These are phyloP conservation scores for Saturnispora silvae DNA, from an alignment of 805 yeast genomes.

Conservation along the genomic window DNA sequence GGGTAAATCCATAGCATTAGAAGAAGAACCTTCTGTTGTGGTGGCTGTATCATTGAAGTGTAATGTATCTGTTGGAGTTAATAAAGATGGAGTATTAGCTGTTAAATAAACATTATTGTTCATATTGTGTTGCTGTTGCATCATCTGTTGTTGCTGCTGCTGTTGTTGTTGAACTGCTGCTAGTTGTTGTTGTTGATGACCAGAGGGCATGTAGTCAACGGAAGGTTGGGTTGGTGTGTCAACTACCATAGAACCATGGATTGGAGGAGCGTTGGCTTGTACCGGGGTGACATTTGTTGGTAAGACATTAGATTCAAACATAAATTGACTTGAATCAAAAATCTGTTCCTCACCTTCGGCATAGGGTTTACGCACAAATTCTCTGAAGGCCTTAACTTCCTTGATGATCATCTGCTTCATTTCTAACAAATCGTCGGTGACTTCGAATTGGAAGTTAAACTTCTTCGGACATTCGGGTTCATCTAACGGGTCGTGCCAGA, in stretches of 20 bases:
- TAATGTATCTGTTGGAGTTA: slow-evolving; percentile 35
- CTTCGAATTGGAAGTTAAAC: slow-evolving; percentile 84
- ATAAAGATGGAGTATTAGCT: slow-evolving; percentile 17
- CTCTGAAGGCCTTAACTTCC: slow-evolving; percentile 71
- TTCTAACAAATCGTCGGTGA: slow-evolving; percentile 62
- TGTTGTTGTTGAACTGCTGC: slow-evolving; percentile 10
- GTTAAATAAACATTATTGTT: slow-evolving; percentile 3
- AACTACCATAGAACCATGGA: not conserved
- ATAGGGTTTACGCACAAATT: slow-evolving; percentile 46
- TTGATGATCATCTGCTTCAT: slow-evolving; percentile 71
- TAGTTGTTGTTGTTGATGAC: slow-evolving; percentile 11
- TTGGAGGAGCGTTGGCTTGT: not conserved
- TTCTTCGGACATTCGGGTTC: slow-evolving; percentile 75
- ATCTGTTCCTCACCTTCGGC: slow-evolving; percentile 12
- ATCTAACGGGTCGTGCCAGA: slow-evolving; percentile 91
- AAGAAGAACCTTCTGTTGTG: too few relatives aligned
- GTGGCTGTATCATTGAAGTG: slow-evolving; percentile 31
- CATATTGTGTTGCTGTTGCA: not conserved
- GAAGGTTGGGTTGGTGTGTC: slow-evolving; percentile 7
- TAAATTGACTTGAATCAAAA: slow-evolving; percentile 13
- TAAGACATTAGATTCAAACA: slow-evolving; percentile 8
- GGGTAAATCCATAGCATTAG: too few relatives aligned
- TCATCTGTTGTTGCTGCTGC: slow-evolving; percentile 14
- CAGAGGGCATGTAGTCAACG: slow-evolving; percentile 5
- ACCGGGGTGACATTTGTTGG: slow-evolving; percentile 5